A percentile compares a stretch with the other conserved stretches of the same genome.
phyloP scores from a whole-genome alignment of 2,329 filamentous ascomycete genomes.

The Xylariomycetidae sp. region DNA sequence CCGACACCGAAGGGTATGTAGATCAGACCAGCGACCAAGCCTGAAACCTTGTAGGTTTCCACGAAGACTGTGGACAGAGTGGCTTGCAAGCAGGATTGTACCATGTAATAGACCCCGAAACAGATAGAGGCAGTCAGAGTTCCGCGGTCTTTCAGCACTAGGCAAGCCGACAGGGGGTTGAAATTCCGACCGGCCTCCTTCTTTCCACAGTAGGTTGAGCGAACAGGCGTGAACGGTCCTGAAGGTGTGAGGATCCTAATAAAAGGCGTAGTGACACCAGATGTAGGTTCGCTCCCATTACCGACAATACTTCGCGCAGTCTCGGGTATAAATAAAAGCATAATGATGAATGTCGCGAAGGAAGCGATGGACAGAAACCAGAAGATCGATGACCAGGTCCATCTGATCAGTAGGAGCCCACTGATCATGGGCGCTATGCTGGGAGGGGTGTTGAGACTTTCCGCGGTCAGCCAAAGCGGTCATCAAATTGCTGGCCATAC shows the following conservation, averaged over 20 bases:
- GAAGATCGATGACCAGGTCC: slow-evolving; percentile 7
- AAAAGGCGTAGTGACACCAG: not conserved
- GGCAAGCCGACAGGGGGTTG: slow-evolving; percentile 1
- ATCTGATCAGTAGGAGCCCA: slow-evolving; percentile 3
- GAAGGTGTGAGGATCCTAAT: not conserved
- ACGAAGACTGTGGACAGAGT: slow-evolving; percentile 8
- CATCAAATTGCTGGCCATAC: not conserved
- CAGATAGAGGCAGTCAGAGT: slow-evolving; percentile 2
- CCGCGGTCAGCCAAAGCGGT: not conserved
- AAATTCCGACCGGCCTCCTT: not conserved
- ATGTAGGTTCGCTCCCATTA: slow-evolving; percentile 1
- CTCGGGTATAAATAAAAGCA: slow-evolving; percentile 4
- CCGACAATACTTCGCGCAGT: slow-evolving; percentile 5
- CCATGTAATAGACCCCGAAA: slow-evolving; percentile 5
- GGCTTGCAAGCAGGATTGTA: slow-evolving; percentile 10
- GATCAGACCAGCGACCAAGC: slow-evolving; percentile 5
- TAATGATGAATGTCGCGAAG: slow-evolving; percentile 1
- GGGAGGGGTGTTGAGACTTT: slow-evolving; percentile 4
- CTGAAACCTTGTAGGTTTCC: slow-evolving; percentile 5
- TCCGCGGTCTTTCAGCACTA: slow-evolving; percentile 1
- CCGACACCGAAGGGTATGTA: slow-evolving; percentile 11
- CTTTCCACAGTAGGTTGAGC: not conserved
- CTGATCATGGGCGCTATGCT: slow-evolving; percentile 8
- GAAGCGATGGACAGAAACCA: slow-evolving; percentile 7
- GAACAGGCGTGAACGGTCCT: not conserved